phyloP scores from a whole-genome alignment of 208 protist species.

The Crithidia fasciculata region DNA sequence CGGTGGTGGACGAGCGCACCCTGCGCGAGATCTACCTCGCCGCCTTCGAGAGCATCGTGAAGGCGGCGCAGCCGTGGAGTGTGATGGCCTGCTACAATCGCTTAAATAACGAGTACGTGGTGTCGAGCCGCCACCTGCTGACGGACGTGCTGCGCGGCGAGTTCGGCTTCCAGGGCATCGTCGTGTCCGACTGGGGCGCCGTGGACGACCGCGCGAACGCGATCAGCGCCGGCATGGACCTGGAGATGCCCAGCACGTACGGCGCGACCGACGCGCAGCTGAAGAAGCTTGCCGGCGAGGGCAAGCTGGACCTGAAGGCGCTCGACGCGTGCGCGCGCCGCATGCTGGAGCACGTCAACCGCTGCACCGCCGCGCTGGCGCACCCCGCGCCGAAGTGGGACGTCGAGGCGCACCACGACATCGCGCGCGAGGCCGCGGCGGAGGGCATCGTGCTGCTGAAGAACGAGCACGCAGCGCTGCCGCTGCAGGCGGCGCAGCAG shows the following conservation, averaged over 20 bases:
- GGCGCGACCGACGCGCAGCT: slow-evolving; percentile 26
- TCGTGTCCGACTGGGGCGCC: slow-evolving; percentile 65
- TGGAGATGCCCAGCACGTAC: slow-evolving; percentile 58
- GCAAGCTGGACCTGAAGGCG: slow-evolving; percentile 43
- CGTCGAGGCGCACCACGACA: slow-evolving; percentile 33
- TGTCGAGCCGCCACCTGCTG: slow-evolving; percentile 45
- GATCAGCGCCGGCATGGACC: slow-evolving; percentile 48
- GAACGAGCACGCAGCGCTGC: slow-evolving; percentile 45
- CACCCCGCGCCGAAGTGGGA: slow-evolving; percentile 20
- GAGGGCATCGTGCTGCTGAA: slow-evolving; percentile 48
- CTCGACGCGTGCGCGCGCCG: slow-evolving; percentile 23
- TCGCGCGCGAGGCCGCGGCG: slow-evolving; percentile 41
- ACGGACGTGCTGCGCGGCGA: slow-evolving; percentile 44
- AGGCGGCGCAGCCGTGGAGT: slow-evolving; percentile 17
- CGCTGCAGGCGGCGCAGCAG: slow-evolving; percentile 10
- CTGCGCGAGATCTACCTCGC: slow-evolving; percentile 52
- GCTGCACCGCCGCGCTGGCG: slow-evolving; percentile 4
- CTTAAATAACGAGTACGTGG: slow-evolving; percentile 39
- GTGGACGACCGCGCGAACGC: slow-evolving; percentile 48
- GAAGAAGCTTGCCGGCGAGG: slow-evolving; percentile 23
- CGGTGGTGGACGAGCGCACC: slow-evolving; percentile 43
- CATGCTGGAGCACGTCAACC: slow-evolving; percentile 16
- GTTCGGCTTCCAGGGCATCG: slow-evolving; percentile 57
- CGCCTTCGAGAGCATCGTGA: slow-evolving; percentile 40
- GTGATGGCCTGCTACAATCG: slow-evolving; percentile 55